phyloP scores from a whole-genome alignment of 23 red algal species.

The Porphyridium purpureum region DNA sequence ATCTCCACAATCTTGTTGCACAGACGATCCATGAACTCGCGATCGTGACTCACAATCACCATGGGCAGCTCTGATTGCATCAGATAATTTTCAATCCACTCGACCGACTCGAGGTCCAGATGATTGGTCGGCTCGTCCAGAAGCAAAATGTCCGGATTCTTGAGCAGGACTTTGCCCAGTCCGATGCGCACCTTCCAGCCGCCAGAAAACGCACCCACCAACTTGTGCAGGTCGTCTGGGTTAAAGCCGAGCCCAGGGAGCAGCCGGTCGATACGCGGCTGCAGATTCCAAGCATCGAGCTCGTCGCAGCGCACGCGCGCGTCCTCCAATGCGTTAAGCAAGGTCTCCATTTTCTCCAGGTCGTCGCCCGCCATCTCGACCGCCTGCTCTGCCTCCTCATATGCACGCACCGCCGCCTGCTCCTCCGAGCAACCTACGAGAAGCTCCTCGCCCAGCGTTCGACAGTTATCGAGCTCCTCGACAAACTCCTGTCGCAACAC shows the following conservation, averaged over 20 bases:
- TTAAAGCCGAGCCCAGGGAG: slow-evolving; percentile 76
- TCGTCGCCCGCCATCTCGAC: slow-evolving; percentile 44
- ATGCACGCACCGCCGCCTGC: slow-evolving; percentile 14
- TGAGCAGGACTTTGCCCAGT: slow-evolving; percentile 85
- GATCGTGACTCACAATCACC: slow-evolving; percentile 94
- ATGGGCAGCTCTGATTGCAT: slow-evolving; percentile 37
- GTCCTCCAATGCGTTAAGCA: slow-evolving; percentile 69
- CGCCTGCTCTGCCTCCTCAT: slow-evolving; percentile 41
- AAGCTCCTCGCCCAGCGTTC: slow-evolving; percentile 84
- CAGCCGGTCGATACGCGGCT: slow-evolving; percentile 61
- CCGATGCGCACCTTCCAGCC: slow-evolving; percentile 99
- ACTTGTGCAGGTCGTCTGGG: slow-evolving; percentile 65
- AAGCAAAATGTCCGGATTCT: slow-evolving; percentile 80
- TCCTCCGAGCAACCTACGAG: slow-evolving; percentile 45
- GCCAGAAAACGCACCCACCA: slow-evolving; percentile 82
- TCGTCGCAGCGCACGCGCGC: slow-evolving; percentile 44
- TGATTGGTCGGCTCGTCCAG: slow-evolving; percentile 99
- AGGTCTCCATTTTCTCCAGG: slow-evolving; percentile 41
- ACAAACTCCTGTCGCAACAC: slow-evolving; percentile 96
- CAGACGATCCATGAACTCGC: slow-evolving; percentile 81
- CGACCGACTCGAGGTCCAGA: slow-evolving; percentile 74
- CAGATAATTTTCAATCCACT: slow-evolving; percentile 86
- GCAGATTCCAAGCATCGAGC: slow-evolving; percentile 65
- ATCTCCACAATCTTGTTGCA: slow-evolving; percentile 94
- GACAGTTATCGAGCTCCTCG: slow-evolving; percentile 67